A percentile compares a stretch with the other conserved stretches of the same genome.
Evolutionary conservation across 305 asterid species (phyloP).

Genomic region (Fraxinus albicans): DNA sequence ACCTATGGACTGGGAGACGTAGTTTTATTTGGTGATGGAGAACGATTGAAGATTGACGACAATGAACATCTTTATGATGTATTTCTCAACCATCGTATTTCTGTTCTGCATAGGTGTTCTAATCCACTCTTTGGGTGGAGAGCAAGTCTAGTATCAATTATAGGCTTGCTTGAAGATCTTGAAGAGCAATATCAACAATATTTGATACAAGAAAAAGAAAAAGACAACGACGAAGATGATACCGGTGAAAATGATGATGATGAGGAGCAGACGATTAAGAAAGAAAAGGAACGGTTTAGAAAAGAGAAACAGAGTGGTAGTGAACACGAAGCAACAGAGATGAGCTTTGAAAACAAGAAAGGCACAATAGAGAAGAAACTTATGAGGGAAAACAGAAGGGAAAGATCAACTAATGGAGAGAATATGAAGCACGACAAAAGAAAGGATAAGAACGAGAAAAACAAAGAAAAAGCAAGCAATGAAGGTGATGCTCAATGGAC

Average conservation of each 20-base stretch:
- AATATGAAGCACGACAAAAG: background rate
- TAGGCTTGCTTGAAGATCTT: no score
- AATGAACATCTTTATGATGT: slow-evolving; percentile 48
- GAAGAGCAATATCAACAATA: no score
- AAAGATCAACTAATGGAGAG: no score
- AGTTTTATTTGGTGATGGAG: slow-evolving; percentile 59
- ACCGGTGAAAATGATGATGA: no score
- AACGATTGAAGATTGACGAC: slow-evolving; percentile 61
- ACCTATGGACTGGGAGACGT: slow-evolving; percentile 58
- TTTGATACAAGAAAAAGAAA: background rate
- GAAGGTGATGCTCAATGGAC: slow-evolving; percentile 29
- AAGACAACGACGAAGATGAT: background rate
- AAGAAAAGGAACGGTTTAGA: no score
- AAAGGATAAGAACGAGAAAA: background rate
- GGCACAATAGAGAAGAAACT: background rate
- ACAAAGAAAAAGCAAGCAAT: background rate
- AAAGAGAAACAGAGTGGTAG: no score
- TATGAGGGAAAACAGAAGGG: no score
- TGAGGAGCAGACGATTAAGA: no score
- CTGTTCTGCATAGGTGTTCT: background rate
- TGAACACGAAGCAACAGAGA: no score
- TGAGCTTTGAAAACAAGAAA: no score
- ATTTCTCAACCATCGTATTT: slow-evolving; percentile 29
- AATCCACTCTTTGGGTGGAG: background rate
- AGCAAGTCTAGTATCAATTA: background rate